Evolutionary conservation across 805 yeast species (phyloP), one percentile per base, ranked within the genome.

Genomic region (Brettanomyces custersianus): DNA sequence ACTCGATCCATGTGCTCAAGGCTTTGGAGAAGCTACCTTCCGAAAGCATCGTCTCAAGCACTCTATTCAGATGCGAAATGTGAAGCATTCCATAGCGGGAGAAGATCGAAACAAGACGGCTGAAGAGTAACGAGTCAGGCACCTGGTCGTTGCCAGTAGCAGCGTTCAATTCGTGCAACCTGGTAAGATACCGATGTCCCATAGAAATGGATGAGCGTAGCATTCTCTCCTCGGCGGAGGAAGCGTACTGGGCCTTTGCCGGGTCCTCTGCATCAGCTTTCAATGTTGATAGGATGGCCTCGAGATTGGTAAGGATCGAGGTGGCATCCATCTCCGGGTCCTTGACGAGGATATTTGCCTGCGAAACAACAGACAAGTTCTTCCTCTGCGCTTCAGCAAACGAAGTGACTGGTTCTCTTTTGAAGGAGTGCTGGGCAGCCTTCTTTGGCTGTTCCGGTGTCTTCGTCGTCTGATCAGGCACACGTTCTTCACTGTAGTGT

Each of bases 21-120:
- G 58, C 60, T 29, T 48, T 49, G 7, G 48, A 27, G 29, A 39
- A 48, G 28, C 52, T 46, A 5, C 37, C 35, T 19, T 57, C 62
- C 4, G 16, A 13, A 6, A 54, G 21, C 8, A 55, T 41, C n/a
- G 38, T 35, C 7, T 26, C 38, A 26, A 54, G 41, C n/a, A 42
- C 48, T 35, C 55, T 44, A 15, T 39, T 43, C 15, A 54, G 45
- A 33, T 55, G 61, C 10, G 52, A 41, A n/a, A 40, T 46, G 36
- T 53, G 51, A n/a, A 52, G 33, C 4, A 52, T n/a, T 11, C 44
- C 34, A 28, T 38, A 29, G 1, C 46, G 40, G 20, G 39, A 28
- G 19, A 55, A 36, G 8, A 49, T 31, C 4, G 38, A 35, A 13
- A 54, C 35, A 10, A 57, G 20, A 25, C 43, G 49, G 24, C 44